A percentile compares a stretch with the other conserved stretches of the same genome.
phyloP scores from a whole-genome alignment of 805 yeast genomes.

The Candida broadrunensis region DNA sequence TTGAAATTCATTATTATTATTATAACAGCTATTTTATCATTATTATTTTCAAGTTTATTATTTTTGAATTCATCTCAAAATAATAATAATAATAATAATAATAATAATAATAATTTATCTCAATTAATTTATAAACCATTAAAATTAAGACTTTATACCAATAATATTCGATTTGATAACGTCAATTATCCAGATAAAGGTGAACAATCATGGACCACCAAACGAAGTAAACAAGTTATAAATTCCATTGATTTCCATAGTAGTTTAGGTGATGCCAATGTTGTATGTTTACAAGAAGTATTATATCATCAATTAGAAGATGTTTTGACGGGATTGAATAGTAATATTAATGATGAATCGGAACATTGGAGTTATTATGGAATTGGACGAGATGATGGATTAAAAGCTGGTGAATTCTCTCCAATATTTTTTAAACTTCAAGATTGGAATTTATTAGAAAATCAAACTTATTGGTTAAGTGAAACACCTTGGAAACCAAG shows the following conservation, averaged over 20 bases:
- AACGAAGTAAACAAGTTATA: constrained; percentile 34
- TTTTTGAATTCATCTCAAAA: no score
- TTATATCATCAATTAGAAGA: constrained; percentile 35
- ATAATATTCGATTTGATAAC: constrained; percentile 47
- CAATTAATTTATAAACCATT: constrained; percentile 5
- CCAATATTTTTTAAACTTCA: constrained; percentile 30
- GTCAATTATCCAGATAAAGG: constrained; percentile 21
- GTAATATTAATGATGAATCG: constrained; percentile 3
- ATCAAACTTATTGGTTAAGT: constrained; percentile 38
- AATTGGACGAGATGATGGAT: constrained; percentile 34
- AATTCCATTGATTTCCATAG: constrained; percentile 30
- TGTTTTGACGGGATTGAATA: constrained; percentile 23
- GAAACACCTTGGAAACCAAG: constrained; percentile 37
- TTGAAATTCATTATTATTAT: no score
- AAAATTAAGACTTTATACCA: constrained; percentile 31
- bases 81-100: no score
- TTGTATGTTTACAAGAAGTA: constrained; percentile 43
- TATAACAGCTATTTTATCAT: no score
- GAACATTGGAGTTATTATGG: constrained; percentile 35
- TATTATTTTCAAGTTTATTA: no score
- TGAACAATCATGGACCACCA: constrained; percentile 44
- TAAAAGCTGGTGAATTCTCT: constrained; percentile 28
- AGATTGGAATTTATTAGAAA: constrained; percentile 31
- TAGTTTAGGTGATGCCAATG: constrained; percentile 21
- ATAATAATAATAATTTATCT: background rate